Percentiles rank a stretch among this genome's conserved stretches.
These are phyloP conservation scores for Chaetothyriales sp. DNA, from an alignment of 2,329 filamentous ascomycete genomes.

Conservation along the genomic window DNA sequence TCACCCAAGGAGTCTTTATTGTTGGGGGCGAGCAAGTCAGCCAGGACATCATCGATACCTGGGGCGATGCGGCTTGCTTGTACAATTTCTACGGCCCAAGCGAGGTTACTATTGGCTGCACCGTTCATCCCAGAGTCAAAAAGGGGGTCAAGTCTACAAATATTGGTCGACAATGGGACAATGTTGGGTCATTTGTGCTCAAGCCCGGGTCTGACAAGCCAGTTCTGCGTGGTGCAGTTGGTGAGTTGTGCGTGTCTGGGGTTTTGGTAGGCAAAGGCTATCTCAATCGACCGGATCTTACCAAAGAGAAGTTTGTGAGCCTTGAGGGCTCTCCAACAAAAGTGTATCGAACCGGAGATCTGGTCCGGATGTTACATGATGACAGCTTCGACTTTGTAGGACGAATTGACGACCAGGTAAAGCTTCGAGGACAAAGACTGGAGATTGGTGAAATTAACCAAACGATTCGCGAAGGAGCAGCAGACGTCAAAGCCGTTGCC, in stretches of 20 bases:
- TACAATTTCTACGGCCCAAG: slow-evolving; percentile 91
- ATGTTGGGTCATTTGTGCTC: slow-evolving; percentile 72
- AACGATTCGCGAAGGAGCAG: slow-evolving; percentile 49
- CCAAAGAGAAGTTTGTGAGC: slow-evolving; percentile 57
- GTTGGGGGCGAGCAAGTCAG: slow-evolving; percentile 80
- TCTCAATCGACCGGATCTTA: slow-evolving; percentile 64
- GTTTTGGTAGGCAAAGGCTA: slow-evolving; percentile 82
- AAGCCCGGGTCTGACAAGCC: slow-evolving; percentile 52
- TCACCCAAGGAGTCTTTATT: slow-evolving; percentile 77
- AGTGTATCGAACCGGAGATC: slow-evolving; percentile 76
- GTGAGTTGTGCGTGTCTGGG: slow-evolving; percentile 78
- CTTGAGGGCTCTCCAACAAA: slow-evolving; percentile 42
- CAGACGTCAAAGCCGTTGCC: slow-evolving; percentile 50
- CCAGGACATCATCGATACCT: slow-evolving; percentile 73
- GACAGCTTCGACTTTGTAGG: slow-evolving; percentile 77
- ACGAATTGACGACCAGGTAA: slow-evolving; percentile 79
- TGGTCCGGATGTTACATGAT: slow-evolving; percentile 68
- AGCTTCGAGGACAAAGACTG: slow-evolving; percentile 73
- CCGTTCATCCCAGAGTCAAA: slow-evolving; percentile 72
- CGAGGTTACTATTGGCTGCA: slow-evolving; percentile 83
- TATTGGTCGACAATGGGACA: slow-evolving; percentile 73
- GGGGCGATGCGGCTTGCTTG: slow-evolving; percentile 66
- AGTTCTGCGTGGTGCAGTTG: slow-evolving; percentile 62
- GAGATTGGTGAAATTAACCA: slow-evolving; percentile 88
- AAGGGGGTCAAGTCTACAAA: slow-evolving; percentile 67